Evolutionary conservation across 148 eudicot genomes (phyloP).

Genomic region (Linanthus parryae): DNA sequence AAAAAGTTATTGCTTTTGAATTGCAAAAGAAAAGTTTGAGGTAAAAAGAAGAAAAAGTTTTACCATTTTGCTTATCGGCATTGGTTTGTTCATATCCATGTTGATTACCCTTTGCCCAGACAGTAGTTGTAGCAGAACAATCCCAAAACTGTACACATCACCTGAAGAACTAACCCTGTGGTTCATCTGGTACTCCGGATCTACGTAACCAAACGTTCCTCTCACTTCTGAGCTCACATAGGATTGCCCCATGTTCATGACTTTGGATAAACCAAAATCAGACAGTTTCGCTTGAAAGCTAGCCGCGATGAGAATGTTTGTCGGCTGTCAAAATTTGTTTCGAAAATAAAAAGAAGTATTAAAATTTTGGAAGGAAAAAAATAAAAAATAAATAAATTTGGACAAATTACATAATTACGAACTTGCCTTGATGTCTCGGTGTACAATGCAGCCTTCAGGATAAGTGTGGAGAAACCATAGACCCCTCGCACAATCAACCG

Average conservation of each 20-base stretch:
- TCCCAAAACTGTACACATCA: conserved; percentile 49
- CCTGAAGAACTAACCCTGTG: conserved; percentile 37
- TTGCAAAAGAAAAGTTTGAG: too few species aligned
- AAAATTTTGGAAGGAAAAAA: neutral
- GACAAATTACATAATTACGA: neutral
- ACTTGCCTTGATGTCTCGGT: conserved; percentile 47
- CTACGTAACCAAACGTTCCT: conserved; percentile 55
- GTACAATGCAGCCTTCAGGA: conserved; percentile 43
- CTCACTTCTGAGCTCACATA: conserved; percentile 55
- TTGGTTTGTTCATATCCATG: conserved; percentile 30
- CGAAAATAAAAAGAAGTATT: neutral
- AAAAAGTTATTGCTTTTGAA: too few species aligned
- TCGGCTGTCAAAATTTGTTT: conserved; percentile 27
- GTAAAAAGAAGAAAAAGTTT: too few species aligned
- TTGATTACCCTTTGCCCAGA: conserved; percentile 46
- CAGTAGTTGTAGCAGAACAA: conserved; percentile 44
- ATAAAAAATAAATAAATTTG: neutral
- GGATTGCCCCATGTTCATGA: conserved; percentile 31
- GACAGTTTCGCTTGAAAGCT: conserved; percentile 41
- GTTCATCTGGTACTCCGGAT: conserved; percentile 47
- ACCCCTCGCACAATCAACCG: conserved; percentile 43
- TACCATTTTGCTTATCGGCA: conserved; percentile 39
- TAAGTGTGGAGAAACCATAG: conserved; percentile 48
- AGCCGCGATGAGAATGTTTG: conserved; percentile 34
- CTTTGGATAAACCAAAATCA: conserved; percentile 45